phyloP scores from a whole-genome alignment of 371 early-diverging fungal species.

The Haplosporangium sp. region DNA sequence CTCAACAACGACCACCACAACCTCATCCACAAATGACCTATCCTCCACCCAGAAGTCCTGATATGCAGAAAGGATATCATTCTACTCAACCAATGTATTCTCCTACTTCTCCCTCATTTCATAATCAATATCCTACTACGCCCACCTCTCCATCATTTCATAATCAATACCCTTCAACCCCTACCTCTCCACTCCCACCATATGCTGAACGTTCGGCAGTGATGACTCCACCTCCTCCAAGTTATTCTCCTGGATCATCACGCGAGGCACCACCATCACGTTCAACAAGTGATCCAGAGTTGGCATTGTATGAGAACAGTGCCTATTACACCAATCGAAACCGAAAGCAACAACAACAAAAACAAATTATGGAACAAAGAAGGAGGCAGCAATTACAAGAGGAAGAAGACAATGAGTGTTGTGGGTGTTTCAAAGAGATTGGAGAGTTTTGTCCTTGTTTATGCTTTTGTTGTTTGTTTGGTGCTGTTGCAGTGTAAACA shows the following conservation, averaged over 20 bases:
- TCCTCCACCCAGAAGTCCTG: conserved; percentile 33
- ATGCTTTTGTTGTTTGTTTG: conserved; percentile 51
- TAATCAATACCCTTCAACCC: conserved; percentile 31
- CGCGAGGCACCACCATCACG: conserved; percentile 9
- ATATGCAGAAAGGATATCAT: conserved; percentile 31
- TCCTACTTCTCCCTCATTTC: conserved; percentile 46
- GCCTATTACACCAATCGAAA: conserved; percentile 39
- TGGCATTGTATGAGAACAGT: conserved; percentile 37
- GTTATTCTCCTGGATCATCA: conserved; percentile 21
- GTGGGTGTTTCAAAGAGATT: conserved; percentile 35
- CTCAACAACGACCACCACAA: conserved; percentile 26
- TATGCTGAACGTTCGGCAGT: conserved; percentile 35
- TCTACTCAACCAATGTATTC: conserved; percentile 32
- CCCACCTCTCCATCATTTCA: conserved; percentile 50
- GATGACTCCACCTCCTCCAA: conserved; percentile 42
- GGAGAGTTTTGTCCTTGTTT: conserved; percentile 48
- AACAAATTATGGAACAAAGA: conserved; percentile 14
- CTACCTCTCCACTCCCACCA: conserved; percentile 40
- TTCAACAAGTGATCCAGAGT: conserved; percentile 26
- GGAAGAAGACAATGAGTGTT: conserved; percentile 26
- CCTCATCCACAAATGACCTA: conserved; percentile 33
- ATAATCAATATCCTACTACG: conserved; percentile 31
- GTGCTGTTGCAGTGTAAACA: conserved; percentile 20
- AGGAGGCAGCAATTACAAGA: conserved; percentile 27
- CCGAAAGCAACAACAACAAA: conserved; percentile 31